Percentiles rank a stretch among this genome's conserved stretches.
Conservation (phyloP, 441 rosid genomes). For the Raphanus hybrid region DNA sequence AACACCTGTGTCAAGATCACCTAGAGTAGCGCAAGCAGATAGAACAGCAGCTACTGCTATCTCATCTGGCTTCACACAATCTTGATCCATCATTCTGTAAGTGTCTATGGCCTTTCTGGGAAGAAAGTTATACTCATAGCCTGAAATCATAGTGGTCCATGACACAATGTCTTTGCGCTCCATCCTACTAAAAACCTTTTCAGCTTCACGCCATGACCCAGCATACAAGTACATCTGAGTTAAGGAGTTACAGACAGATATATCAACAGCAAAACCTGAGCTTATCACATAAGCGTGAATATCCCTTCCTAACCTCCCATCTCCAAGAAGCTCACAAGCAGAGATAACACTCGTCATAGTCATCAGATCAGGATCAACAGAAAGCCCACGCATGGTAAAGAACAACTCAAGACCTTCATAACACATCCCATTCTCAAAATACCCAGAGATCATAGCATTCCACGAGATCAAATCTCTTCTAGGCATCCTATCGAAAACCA, state of each 20-base stretch:
- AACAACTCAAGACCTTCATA: constrained; percentile 69
- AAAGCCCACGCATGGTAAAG: constrained; percentile 63
- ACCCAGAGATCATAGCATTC: constrained; percentile 82
- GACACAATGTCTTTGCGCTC: constrained; percentile 74
- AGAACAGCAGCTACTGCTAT: constrained; percentile 76
- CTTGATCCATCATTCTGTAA: constrained; percentile 68
- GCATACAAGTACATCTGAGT: constrained; percentile 67
- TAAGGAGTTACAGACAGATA: constrained; percentile 71
- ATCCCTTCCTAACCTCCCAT: constrained; percentile 65
- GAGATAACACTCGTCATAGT: constrained; percentile 88
- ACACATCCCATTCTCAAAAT: constrained; percentile 69
- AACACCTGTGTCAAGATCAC: constrained; percentile 67
- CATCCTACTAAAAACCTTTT: constrained; percentile 61
- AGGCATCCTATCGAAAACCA: constrained; percentile 69
- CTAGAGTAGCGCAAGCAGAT: constrained; percentile 80
- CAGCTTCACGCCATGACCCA: constrained; percentile 73
- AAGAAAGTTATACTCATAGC: constrained; percentile 59
- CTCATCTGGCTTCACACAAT: constrained; percentile 66
- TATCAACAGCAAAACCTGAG: constrained; percentile 54
- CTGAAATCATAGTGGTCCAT: constrained; percentile 89
- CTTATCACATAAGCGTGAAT: constrained; percentile 67
- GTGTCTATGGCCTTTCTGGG: constrained; percentile 72
- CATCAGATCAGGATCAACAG: constrained; percentile 79
- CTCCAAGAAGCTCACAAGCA: constrained; percentile 71
- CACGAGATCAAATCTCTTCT: constrained; percentile 78